Base-by-base conservation (phyloP, 106 monocot species). In the Chionographis japonica region DNA sequence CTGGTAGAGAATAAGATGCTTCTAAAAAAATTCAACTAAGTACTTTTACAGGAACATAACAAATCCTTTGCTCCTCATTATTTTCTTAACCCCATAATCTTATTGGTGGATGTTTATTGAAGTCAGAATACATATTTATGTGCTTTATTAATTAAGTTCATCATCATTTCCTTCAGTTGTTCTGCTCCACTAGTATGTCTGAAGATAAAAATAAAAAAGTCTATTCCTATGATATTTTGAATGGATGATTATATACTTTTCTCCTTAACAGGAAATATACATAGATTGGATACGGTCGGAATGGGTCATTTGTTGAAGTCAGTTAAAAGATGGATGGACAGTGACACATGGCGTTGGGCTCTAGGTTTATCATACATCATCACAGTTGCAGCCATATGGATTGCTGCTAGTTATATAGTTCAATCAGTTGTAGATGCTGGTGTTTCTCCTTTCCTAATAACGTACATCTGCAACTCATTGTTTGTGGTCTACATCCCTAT, bases 401-500 rank as follows among this genome's bases (percentile, higher is more conserved):
- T 95, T 66, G 85, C 81, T 68, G 94, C 94, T 19, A 94, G 94
- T 73, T 95, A 88, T 69, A 76, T 95, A 51, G 94, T 95, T 68
- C 90, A 95, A 64, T 83, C 88, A 18, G 94, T 95, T 59, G 94
- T 95, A 18, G 90, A 91, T 72, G 78, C 72, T 0, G 90, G 94
- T 27, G 81, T 95, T 53, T 95, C 94, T 74, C 94, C 94, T 15
- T 95, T 95, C 65, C 74, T 95, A 3, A 79, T 95, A 35, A 91
- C 83, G 51, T 95, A 95, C 78, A 91, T 95, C 37, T 95, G 90
- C 81, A 88, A 95, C 63, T 91, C 94, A 4, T 72, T 95, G 42
- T 95, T 95, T 69, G 74, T 91, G 63, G 57, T 95, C 11, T 90
- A 90, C 68, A 86, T 95, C 63, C 94, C 94, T 53, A 52, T 94